A percentile compares a stretch with the other conserved stretches of the same genome.
These are phyloP conservation scores for Mortierella sp. DNA, from an alignment of 371 early-diverging fungal genomes.

Conservation along the genomic window DNA sequence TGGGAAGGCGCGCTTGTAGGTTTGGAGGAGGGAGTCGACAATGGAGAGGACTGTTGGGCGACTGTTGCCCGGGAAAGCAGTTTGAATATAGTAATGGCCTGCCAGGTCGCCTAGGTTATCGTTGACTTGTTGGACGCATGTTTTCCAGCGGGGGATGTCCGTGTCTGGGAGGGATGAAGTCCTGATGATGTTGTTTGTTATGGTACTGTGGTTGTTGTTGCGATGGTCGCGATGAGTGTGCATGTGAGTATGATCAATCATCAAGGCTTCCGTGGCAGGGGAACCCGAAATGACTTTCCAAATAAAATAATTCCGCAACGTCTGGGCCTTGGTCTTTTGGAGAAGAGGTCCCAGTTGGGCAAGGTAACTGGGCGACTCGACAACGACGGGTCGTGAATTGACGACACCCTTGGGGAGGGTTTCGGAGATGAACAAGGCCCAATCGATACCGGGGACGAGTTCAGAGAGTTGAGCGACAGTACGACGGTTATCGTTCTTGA, in stretches of 20 bases:
- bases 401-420: slow-evolving; percentile 39
- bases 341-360: slow-evolving; percentile 44
- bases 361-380: slow-evolving; percentile 52
- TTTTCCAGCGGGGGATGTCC: slow-evolving; percentile 56
- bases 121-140: slow-evolving; percentile 61
- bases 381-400: slow-evolving; percentile 40
- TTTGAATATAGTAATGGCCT: slow-evolving; percentile 68
- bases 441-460: slow-evolving; percentile 57
- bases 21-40: slow-evolving; percentile 57
- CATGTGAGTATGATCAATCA: not conserved
- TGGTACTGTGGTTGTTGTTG: not conserved
- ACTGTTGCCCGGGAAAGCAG: slow-evolving; percentile 51
- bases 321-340: slow-evolving; percentile 19
- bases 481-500: slow-evolving; percentile 58
- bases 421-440: slow-evolving; percentile 53
- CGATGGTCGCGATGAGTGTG: not conserved
- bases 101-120: slow-evolving; percentile 61
- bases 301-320: slow-evolving; percentile 56
- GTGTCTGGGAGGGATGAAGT: slow-evolving; percentile 55
- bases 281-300: slow-evolving; percentile 48
- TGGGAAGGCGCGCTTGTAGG: slow-evolving; percentile 29
- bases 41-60: slow-evolving; percentile 49
- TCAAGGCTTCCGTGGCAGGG: not conserved
- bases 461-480: slow-evolving; percentile 49
- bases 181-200: too few relatives aligned